Evolutionary conservation across 352 stramenopile genomes (phyloP).

Genomic region (Globisporangium recalcitrans): DNA sequence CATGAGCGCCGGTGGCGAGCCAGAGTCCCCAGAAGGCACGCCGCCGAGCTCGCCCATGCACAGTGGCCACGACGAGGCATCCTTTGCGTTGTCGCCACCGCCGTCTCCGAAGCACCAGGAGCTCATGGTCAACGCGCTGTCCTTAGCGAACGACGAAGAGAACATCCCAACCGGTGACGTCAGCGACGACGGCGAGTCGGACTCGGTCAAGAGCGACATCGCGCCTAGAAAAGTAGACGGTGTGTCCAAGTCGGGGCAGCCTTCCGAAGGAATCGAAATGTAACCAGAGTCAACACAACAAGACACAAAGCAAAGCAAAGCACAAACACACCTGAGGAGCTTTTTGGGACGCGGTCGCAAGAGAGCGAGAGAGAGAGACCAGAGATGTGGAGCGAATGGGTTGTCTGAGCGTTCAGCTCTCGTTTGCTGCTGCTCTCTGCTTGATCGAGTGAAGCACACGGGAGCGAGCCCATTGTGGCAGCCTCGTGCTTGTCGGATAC

Average conservation of each 20-base stretch:
- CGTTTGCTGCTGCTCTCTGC: not conserved
- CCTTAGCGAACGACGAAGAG: constrained; percentile 6
- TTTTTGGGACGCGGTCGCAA: not conserved
- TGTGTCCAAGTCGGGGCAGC: constrained; percentile 42
- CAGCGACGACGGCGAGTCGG: constrained; percentile 56
- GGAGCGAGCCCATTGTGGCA: not conserved
- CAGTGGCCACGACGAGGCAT: constrained; percentile 19
- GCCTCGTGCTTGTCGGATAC: too few relatives aligned
- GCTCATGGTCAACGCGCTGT: constrained; percentile 31
- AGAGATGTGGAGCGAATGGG: not conserved
- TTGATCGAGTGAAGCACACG: not conserved
- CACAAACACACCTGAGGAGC: not conserved
- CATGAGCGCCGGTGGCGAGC: constrained; percentile 19
- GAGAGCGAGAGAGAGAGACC: not conserved
- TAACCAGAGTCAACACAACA: constrained; percentile 27
- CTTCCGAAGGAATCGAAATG: constrained; percentile 68
- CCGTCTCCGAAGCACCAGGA: constrained; percentile 26
- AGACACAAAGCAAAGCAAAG: not conserved
- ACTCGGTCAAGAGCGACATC: constrained; percentile 80
- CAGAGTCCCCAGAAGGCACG: constrained; percentile 24
- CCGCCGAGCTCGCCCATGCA: constrained; percentile 43
- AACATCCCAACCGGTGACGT: not conserved
- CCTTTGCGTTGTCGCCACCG: constrained; percentile 35
- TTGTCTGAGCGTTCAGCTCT: not conserved
- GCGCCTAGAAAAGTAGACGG: constrained; percentile 58